phyloP scores from a whole-genome alignment of 768 basidiomycete species.

The Tulasnella sp. region DNA sequence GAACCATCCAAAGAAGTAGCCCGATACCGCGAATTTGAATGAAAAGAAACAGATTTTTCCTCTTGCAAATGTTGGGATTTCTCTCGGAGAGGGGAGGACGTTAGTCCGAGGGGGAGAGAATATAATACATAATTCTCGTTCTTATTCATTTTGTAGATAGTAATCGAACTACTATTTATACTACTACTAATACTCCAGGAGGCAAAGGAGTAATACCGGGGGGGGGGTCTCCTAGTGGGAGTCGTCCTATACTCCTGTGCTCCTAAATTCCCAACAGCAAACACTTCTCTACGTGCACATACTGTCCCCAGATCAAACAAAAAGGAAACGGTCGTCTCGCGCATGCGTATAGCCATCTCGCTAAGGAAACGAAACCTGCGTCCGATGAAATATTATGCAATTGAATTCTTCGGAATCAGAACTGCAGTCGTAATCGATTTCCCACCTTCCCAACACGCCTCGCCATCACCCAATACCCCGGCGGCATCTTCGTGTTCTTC shows the following conservation, averaged over 20 bases:
- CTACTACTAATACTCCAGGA: too few species aligned
- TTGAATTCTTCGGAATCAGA: conserved; percentile 58
- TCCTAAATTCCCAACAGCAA: too few species aligned
- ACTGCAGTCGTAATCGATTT: conserved; percentile 68
- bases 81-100: too few species aligned
- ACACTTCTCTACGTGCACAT: conserved; percentile 11
- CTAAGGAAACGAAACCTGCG: conserved; percentile 36
- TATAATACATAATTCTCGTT: too few species aligned
- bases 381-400: conserved; percentile 82
- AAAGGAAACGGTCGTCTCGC: background rate
- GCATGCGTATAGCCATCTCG: background rate
- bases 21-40: background rate
- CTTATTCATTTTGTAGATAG: too few species aligned
- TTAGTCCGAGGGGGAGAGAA: too few species aligned
- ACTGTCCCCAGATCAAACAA: background rate
- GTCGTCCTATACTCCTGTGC: too few species aligned
- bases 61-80: too few species aligned
- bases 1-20: background rate
- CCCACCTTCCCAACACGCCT: conserved; percentile 81
- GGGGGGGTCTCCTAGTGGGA: too few species aligned
- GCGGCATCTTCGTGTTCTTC: conserved; percentile 52
- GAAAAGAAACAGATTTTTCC: background rate
- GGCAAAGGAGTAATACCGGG: too few species aligned
- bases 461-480: conserved; percentile 44
- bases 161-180: too few species aligned